These are phyloP conservation scores for Beauveria sp. DNA, from an alignment of 2,329 filamentous ascomycete species.

Conservation along the genomic window DNA sequence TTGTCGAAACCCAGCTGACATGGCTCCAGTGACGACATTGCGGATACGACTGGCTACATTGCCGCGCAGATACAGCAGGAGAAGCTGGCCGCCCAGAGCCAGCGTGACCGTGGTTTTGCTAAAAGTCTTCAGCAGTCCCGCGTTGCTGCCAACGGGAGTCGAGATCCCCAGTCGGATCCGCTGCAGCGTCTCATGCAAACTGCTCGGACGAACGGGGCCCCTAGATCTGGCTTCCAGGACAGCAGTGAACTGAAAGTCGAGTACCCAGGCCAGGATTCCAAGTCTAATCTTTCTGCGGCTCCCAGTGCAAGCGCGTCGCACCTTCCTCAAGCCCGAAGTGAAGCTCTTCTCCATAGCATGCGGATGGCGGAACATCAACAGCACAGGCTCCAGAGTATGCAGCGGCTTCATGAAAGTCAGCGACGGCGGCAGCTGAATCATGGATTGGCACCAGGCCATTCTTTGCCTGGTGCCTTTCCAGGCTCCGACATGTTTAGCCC, in stretches of 20 bases:
- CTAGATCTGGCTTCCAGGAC: background rate
- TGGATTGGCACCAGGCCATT: background rate
- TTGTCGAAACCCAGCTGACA: slow-evolving; percentile 13
- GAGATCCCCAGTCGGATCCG: slow-evolving; percentile 15
- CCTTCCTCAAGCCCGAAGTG: background rate
- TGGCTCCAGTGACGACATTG: slow-evolving; percentile 26
- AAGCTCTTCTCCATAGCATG: background rate
- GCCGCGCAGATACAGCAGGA: slow-evolving; percentile 28
- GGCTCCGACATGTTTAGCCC: background rate
- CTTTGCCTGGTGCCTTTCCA: background rate
- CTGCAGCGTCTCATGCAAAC: slow-evolving; percentile 23
- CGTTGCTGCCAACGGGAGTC: background rate
- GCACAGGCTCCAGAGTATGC: background rate
- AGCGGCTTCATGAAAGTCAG: background rate
- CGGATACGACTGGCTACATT: slow-evolving; percentile 21
- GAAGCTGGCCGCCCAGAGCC: slow-evolving; percentile 24
- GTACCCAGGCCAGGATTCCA: background rate
- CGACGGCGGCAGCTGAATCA: background rate
- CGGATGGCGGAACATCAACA: background rate
- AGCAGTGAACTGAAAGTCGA: background rate
- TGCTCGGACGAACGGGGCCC: slow-evolving; percentile 17
- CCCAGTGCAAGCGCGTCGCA: background rate
- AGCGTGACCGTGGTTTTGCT: slow-evolving; percentile 23
- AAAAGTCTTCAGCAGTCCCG: slow-evolving; percentile 13
- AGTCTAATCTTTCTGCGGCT: background rate